Conservation (phyloP, 2,329 filamentous ascomycete genomes). For the Cordyceps javanica region DNA sequence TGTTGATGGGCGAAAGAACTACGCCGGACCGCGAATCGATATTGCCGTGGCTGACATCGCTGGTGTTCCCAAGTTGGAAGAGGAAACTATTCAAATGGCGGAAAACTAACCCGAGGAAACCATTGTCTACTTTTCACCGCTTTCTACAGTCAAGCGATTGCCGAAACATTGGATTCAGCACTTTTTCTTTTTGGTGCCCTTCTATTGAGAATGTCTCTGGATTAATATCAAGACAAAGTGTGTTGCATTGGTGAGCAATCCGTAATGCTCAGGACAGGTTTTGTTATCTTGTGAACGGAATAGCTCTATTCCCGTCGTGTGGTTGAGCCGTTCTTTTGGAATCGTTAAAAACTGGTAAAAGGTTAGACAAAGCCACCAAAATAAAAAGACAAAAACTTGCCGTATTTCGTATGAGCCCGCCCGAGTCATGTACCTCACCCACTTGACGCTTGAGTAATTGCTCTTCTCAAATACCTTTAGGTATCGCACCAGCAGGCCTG, state of each 20-base stretch:
- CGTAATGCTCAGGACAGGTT: too few relatives aligned
- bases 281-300: background rate
- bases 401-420: conserved; percentile 97
- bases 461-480: conserved; percentile 99
- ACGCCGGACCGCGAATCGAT: conserved; percentile 26
- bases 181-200: background rate
- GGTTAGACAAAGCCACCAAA: conserved; percentile 13
- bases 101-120: conserved; percentile 14
- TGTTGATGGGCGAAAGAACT: conserved; percentile 40
- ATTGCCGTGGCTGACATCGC: background rate
- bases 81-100: conserved; percentile 11
- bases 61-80: background rate
- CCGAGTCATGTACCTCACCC: conserved; percentile 98
- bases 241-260: too few relatives aligned
- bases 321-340: too few relatives aligned
- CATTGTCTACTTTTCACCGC: too few relatives aligned
- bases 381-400: conserved; percentile 35
- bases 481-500: conserved; percentile 84
- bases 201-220: background rate
- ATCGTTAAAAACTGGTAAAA: conserved; percentile 26
- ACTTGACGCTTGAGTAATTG: conserved; percentile 98
- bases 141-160: background rate
- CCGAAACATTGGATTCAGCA: background rate
- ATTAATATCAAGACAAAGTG: too few relatives aligned
- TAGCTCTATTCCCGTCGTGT: background rate